These are phyloP conservation scores for Pichia manshurica DNA, from an alignment of 805 yeast species.

Conservation along the genomic window DNA sequence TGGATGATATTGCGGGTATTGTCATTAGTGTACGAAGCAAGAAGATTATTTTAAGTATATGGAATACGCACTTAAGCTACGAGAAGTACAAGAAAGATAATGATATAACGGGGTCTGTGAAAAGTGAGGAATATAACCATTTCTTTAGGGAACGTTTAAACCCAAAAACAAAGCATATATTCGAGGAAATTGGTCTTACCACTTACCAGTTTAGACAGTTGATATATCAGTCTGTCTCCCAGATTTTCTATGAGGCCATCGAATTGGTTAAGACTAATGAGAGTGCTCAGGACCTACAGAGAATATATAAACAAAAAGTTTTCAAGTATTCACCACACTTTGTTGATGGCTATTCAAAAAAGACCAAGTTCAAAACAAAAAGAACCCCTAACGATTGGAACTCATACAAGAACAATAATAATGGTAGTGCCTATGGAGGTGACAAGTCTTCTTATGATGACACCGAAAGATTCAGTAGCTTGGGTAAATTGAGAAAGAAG, in stretches of 20 bases:
- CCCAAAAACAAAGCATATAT: conserved; percentile 1
- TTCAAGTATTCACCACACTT: conserved; percentile 10
- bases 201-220: conserved; percentile 8
- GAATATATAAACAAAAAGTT: conserved; percentile 1
- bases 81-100: conserved; percentile 6
- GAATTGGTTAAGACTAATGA: conserved; percentile 5
- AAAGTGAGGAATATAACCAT: conserved; percentile 6
- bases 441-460: neutral
- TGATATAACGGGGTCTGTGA: neutral
- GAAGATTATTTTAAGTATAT: conserved; percentile 53
- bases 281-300: neutral
- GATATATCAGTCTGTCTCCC: conserved; percentile 4
- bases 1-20: conserved; percentile 52
- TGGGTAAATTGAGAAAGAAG: conserved; percentile 28
- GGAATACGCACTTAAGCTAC: conserved; percentile 45
- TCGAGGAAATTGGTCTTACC: conserved; percentile 10
- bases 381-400: neutral
- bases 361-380: conserved; percentile 1
- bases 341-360: conserved; percentile 2
- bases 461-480: conserved; percentile 20
- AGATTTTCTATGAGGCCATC: conserved; percentile 6
- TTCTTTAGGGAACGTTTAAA: conserved; percentile 6
- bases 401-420: neutral
- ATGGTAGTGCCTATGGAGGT: neutral
- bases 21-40: conserved; percentile 55